Evolutionary conservation across 2,329 filamentous ascomycete species (phyloP).

Genomic region (Colletotrichum euphorbiae): DNA sequence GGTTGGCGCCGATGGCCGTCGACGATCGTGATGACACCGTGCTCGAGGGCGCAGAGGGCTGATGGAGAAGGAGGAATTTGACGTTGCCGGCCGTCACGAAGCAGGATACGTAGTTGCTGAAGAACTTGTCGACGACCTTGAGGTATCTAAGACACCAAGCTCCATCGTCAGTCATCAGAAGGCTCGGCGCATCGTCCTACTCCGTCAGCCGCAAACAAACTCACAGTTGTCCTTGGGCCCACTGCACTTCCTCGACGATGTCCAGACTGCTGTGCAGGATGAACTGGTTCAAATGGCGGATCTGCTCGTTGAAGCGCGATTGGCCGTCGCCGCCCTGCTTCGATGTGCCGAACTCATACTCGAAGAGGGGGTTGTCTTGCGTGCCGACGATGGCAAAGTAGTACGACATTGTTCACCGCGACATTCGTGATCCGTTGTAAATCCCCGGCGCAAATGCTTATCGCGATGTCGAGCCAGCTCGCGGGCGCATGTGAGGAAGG

Average conservation of each 20-base stretch:
- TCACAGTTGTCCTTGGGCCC: slow-evolving; percentile 87
- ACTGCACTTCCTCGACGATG: slow-evolving; percentile 96
- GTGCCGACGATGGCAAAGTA: slow-evolving; percentile 98
- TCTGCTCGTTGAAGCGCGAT: slow-evolving; percentile 87
- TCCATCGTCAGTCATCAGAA: slow-evolving; percentile 9
- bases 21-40: slow-evolving; percentile 63
- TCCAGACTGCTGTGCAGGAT: slow-evolving; percentile 94
- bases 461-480: no score
- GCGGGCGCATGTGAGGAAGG: no score
- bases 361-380: slow-evolving; percentile 95
- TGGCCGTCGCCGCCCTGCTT: slow-evolving; percentile 95
- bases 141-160: slow-evolving; percentile 75
- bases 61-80: slow-evolving; percentile 94
- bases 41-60: slow-evolving; percentile 67
- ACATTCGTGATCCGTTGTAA: not conserved
- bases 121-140: slow-evolving; percentile 96
- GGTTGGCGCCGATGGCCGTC: slow-evolving; percentile 84
- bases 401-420: slow-evolving; percentile 81
- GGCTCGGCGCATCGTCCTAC: not conserved
- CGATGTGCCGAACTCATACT: slow-evolving; percentile 95
- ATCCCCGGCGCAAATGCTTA: no score
- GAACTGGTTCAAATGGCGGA: slow-evolving; percentile 96
- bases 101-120: slow-evolving; percentile 93
- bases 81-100: slow-evolving; percentile 94
- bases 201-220: slow-evolving; percentile 18